Conservation (phyloP, 2,329 filamentous ascomycete genomes). For the Arachnomyces sp. region DNA sequence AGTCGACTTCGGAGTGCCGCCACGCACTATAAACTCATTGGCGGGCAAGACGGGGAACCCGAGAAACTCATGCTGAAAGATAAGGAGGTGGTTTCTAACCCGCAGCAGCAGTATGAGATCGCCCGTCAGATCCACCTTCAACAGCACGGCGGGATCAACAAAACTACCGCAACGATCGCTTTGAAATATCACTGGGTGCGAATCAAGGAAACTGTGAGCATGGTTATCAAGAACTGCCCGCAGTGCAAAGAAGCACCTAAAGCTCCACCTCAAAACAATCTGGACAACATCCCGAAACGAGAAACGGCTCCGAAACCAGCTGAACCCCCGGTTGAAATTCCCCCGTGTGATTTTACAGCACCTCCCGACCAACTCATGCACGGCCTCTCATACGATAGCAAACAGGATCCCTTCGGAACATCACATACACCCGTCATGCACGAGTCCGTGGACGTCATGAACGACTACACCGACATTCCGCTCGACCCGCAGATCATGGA, state of each 20-base stretch:
- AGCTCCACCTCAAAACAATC: constrained; percentile 28
- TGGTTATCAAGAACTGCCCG: constrained; percentile 83
- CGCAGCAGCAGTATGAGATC: constrained; percentile 82
- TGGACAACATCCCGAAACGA: constrained; percentile 15
- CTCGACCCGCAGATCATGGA: constrained; percentile 56
- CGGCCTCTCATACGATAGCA: constrained; percentile 13
- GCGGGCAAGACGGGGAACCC: constrained; percentile 37
- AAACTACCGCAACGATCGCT: constrained; percentile 88
- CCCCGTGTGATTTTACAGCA: constrained; percentile 10
- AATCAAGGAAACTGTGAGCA: constrained; percentile 94
- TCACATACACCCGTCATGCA: constrained; percentile 25
- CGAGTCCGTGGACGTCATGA: constrained; percentile 30
- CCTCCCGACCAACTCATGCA: constrained; percentile 11
- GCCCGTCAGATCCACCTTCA: constrained; percentile 65
- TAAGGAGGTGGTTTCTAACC: constrained; percentile 92
- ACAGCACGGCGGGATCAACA: constrained; percentile 91
- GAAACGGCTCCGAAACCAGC: constrained; percentile 9
- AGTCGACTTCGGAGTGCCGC: constrained; percentile 85
- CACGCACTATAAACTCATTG: constrained; percentile 81
- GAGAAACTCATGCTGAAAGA: constrained; percentile 93
- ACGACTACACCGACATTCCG: constrained; percentile 43
- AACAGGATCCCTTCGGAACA: constrained; percentile 26
- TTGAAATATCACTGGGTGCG: constrained; percentile 95
- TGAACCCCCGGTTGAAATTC: constrained; percentile 7
- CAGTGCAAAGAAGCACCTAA: constrained; percentile 79